phyloP scores from a whole-genome alignment of 305 asterid genomes.

The Rubia tinctorum region DNA sequence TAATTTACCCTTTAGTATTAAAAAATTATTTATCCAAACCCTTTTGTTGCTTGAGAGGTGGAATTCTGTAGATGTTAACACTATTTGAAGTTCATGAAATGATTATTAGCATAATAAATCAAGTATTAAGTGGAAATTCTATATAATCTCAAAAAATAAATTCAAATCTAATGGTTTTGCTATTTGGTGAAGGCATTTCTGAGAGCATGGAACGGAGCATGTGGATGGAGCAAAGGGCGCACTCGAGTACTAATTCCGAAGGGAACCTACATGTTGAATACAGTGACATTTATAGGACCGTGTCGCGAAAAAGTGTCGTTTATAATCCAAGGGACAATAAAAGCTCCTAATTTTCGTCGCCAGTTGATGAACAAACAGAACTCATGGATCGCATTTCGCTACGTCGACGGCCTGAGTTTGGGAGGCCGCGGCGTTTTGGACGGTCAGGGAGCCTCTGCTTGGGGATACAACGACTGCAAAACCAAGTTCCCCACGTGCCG shows the following conservation, averaged over 20 bases:
- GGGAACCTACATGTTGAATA: conserved; percentile 44
- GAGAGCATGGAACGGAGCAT: conserved; percentile 57
- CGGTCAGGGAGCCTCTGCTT: conserved; percentile 70
- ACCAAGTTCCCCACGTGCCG: conserved; percentile 30
- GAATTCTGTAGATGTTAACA: too few species aligned
- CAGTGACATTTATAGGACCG: conserved; percentile 46
- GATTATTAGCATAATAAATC: too few species aligned
- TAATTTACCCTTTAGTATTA: too few species aligned
- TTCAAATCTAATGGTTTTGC: background rate
- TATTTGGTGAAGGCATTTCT: conserved; percentile 45
- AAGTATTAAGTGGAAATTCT: too few species aligned
- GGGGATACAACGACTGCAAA: conserved; percentile 63
- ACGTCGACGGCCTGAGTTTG: conserved; percentile 36
- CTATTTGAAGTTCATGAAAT: too few species aligned
- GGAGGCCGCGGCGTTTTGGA: conserved; percentile 67
- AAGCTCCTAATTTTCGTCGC: conserved; percentile 40
- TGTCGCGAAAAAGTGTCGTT: conserved; percentile 41
- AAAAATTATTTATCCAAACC: too few species aligned
- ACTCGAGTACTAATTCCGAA: conserved; percentile 41
- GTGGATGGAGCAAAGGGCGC: conserved; percentile 35
- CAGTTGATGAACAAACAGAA: conserved; percentile 29
- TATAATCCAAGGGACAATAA: conserved; percentile 39
- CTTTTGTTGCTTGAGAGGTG: too few species aligned
- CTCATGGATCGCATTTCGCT: conserved; percentile 62
- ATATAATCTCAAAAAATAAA: too few species aligned